These are phyloP conservation scores for Plasmodium inui DNA, from an alignment of 169 alveolate species.

Conservation along the genomic window DNA sequence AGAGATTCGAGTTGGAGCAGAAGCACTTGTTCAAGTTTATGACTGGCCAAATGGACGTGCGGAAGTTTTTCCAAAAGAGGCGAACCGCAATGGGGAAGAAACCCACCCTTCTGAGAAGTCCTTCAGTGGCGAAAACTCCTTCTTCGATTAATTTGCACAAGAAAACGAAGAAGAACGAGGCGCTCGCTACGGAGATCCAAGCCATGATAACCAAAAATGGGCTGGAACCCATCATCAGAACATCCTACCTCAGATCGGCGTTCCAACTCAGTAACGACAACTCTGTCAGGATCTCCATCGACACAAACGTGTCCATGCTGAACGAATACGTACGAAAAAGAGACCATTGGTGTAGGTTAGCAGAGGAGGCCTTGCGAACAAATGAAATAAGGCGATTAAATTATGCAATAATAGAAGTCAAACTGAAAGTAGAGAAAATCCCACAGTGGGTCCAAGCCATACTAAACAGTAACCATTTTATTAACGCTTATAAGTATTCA, in stretches of 20 bases:
- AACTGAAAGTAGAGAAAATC: constrained; percentile 78
- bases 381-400: constrained; percentile 80
- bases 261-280: constrained; percentile 81
- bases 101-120: background rate
- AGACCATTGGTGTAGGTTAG: constrained; percentile 86
- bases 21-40: constrained; percentile 78
- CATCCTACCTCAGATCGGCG: constrained; percentile 86
- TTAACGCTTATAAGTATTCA: constrained; percentile 80
- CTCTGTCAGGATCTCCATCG: constrained; percentile 84
- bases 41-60: constrained; percentile 73
- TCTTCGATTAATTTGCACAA: constrained; percentile 19
- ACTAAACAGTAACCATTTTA: constrained; percentile 76
- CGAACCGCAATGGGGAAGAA: background rate
- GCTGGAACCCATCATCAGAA: constrained; percentile 85
- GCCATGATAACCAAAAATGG: constrained; percentile 68
- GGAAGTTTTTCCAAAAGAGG: constrained; percentile 26
- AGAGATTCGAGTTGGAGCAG: constrained; percentile 82
- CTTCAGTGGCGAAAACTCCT: too few relatives aligned
- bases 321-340: constrained; percentile 70
- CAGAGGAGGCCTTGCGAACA: constrained; percentile 84
- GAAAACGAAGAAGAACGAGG: constrained; percentile 52
- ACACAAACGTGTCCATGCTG: constrained; percentile 86
- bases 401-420: constrained; percentile 81
- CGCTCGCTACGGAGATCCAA: constrained; percentile 80
- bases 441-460: constrained; percentile 81